Percentiles rank a stretch among this genome's conserved stretches.
These are phyloP conservation scores for Fusarium begoniae DNA, from an alignment of 2,329 filamentous ascomycete genomes.

Conservation along the genomic window DNA sequence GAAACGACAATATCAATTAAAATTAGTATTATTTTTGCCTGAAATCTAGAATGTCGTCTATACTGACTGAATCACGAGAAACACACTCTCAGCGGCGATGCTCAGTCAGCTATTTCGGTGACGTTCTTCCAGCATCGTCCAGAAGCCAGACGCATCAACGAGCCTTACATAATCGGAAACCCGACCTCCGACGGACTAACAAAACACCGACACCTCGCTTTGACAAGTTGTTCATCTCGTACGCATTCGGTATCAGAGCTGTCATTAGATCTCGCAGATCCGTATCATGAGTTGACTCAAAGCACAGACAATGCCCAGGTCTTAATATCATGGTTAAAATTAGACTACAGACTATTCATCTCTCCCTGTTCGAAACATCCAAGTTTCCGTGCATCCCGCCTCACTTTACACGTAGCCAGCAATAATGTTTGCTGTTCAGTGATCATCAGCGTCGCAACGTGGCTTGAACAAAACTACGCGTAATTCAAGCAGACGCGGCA, in stretches of 20 bases:
- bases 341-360: constrained; percentile 12
- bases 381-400: neutral
- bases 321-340: constrained; percentile 29
- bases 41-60: neutral
- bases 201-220: neutral
- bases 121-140: constrained; percentile 40
- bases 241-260: neutral
- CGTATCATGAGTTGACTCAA: neutral
- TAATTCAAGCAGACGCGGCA: neutral
- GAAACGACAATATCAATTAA: neutral
- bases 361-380: neutral
- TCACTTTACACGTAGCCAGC: neutral
- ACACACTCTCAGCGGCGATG: constrained; percentile 14
- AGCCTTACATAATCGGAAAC: constrained; percentile 14
- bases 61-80: neutral
- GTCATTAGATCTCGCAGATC: neutral
- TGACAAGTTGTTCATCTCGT: neutral
- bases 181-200: constrained; percentile 2
- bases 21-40: neutral
- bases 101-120: constrained; percentile 45
- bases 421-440: neutral
- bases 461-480: neutral
- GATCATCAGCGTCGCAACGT: neutral
- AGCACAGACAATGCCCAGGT: constrained; percentile 2
- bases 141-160: constrained; percentile 6